Evolutionary conservation across 371 early-diverging fungal genomes (phyloP).

Genomic region (Mortierella sp.): DNA sequence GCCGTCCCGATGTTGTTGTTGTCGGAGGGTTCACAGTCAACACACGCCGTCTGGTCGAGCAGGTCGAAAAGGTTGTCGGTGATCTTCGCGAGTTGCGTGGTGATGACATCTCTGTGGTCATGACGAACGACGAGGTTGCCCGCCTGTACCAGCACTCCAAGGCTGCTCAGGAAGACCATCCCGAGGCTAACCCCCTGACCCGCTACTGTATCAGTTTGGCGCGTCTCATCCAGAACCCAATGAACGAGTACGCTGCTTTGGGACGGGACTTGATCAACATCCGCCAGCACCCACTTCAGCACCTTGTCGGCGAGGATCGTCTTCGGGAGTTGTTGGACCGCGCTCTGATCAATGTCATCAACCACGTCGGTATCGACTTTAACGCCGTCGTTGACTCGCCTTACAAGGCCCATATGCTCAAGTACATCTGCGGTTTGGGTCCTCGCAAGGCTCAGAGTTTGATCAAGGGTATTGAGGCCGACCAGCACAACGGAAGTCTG

Average conservation of each 20-base stretch:
- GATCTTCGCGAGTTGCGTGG: constrained; percentile 64
- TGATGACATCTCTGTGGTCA: constrained; percentile 65
- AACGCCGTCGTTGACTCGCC: constrained; percentile 81
- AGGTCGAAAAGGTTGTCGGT: constrained; percentile 70
- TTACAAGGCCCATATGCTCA: constrained; percentile 81
- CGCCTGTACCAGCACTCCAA: constrained; percentile 86
- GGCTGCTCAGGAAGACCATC: constrained; percentile 82
- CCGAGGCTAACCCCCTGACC: constrained; percentile 73
- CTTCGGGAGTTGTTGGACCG: constrained; percentile 81
- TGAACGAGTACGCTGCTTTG: constrained; percentile 87
- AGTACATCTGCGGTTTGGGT: constrained; percentile 95
- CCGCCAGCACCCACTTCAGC: constrained; percentile 84
- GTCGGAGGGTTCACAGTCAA: constrained; percentile 86
- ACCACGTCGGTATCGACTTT: constrained; percentile 90
- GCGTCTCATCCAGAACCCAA: constrained; percentile 89
- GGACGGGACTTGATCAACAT: constrained; percentile 80
- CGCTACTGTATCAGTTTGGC: constrained; percentile 94
- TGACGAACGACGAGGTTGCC: constrained; percentile 92
- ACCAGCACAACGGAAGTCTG: constrained; percentile 52
- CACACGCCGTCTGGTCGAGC: constrained; percentile 80
- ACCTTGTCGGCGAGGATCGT: constrained; percentile 75
- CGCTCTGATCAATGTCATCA: constrained; percentile 91
- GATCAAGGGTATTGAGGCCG: constrained; percentile 68
- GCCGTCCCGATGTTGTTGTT: constrained; percentile 85
- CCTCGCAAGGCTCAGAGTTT: constrained; percentile 92